These are phyloP conservation scores for Podila horticola DNA, from an alignment of 192 early-diverging fungal genomes.

Conservation along the genomic window DNA sequence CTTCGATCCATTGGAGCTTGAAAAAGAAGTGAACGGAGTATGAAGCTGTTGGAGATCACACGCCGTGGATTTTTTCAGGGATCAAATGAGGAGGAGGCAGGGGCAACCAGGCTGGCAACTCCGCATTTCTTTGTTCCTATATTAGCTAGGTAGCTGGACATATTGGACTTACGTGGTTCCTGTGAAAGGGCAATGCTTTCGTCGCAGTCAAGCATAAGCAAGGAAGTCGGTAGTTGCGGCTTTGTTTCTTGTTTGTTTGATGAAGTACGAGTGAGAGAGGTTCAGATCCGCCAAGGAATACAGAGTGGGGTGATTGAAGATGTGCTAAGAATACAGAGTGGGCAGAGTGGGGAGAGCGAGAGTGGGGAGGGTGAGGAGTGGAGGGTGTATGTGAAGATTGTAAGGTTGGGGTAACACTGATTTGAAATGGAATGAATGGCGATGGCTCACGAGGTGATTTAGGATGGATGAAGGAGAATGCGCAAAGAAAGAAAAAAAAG, in stretches of 20 bases:
- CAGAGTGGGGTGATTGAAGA: background rate
- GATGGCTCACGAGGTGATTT: background rate
- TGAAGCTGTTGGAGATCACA: background rate
- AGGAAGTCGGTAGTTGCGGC: background rate
- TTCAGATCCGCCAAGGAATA: background rate
- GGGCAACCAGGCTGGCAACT: too few relatives aligned
- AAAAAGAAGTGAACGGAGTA: background rate
- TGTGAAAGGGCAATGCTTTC: conserved; percentile 47
- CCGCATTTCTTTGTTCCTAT: background rate
- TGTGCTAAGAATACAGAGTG: background rate
- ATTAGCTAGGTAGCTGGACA: background rate
- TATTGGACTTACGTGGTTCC: conserved; percentile 34
- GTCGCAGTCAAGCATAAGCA: conserved; percentile 54
- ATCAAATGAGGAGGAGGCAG: too few relatives aligned
- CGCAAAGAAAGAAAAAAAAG: background rate
- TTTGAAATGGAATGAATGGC: background rate
- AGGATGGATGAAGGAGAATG: background rate
- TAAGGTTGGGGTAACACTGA: background rate
- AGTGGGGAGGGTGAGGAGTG: background rate
- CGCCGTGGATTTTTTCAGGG: background rate
- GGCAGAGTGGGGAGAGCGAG: background rate
- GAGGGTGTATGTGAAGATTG: background rate
- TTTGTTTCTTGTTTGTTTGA: background rate
- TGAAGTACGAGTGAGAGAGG: background rate
- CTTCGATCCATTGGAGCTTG: background rate